phyloP scores from a whole-genome alignment of 192 early-diverging fungal species.

The Coemansia sp. region DNA sequence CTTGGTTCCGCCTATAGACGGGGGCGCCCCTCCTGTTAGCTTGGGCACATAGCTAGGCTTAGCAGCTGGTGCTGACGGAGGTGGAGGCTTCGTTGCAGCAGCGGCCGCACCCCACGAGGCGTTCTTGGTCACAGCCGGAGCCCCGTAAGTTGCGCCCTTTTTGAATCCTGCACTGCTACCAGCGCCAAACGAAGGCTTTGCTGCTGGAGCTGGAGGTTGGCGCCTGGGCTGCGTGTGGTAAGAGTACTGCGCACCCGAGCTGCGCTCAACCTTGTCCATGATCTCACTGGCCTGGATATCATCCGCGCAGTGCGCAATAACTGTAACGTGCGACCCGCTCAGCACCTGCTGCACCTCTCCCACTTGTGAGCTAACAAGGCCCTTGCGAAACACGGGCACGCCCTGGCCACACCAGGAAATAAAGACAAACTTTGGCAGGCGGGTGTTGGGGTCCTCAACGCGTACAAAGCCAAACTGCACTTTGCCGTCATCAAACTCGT shows the following conservation, averaged over 20 bases:
- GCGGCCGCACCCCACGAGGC: conserved; percentile 17
- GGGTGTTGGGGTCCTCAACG: conserved; percentile 84
- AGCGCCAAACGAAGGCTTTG: conserved; percentile 42
- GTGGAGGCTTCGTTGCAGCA: neutral
- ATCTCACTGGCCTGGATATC: conserved; percentile 85
- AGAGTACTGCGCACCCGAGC: conserved; percentile 90
- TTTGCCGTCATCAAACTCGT: conserved; percentile 89
- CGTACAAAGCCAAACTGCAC: conserved; percentile 87
- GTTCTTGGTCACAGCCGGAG: conserved; percentile 31
- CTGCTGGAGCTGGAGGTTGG: conserved; percentile 23
- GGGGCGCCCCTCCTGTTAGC: conserved; percentile 8
- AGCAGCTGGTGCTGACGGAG: neutral
- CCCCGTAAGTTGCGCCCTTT: conserved; percentile 34
- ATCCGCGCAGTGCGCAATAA: conserved; percentile 79
- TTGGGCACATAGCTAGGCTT: conserved; percentile 11
- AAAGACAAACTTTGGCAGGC: conserved; percentile 86
- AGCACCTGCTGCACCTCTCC: conserved; percentile 71
- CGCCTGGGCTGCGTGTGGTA: conserved; percentile 44
- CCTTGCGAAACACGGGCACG: conserved; percentile 90
- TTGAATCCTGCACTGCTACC: conserved; percentile 21
- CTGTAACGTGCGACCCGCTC: conserved; percentile 80
- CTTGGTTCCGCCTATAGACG: conserved; percentile 29
- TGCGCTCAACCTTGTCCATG: conserved; percentile 81
- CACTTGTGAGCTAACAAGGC: conserved; percentile 80
- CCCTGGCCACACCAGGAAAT: conserved; percentile 96